Evolutionary conservation across 306 rosid genomes (phyloP), one percentile per base, ranked within the genome.

Genomic region (Dryas octopetala): DNA sequence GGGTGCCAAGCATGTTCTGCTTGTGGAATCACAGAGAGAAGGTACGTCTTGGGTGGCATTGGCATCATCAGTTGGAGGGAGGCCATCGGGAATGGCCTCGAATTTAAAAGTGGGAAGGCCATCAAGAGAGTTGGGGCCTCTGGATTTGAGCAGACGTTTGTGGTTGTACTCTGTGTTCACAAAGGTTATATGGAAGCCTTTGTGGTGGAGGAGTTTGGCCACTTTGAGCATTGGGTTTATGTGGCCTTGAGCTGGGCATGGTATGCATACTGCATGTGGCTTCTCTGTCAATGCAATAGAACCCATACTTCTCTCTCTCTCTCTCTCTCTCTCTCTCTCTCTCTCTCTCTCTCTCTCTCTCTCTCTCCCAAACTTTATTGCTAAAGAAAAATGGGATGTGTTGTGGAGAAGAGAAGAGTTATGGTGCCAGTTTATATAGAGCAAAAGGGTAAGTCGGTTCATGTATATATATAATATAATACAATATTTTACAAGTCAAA

Each of bases 151-250:
- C 5, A 83, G 76, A 13, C 79, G 83, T 1, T 53, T 47, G 46
- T 83, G 74, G 80, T 78, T 83, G 66, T 62, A 83, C 43, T 78
- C 78, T 3, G 80, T 74, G 75, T 83, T 49, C 32, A 83, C 81
- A 8, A 78, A 79, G 50, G 87, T 79, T 23, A 79, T 64, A 17
- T 79, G 80, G 9, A 83, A 83, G 53, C 87, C 84, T 9, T 43
- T 64, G 76, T 8, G 4, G 41, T 83, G 79, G 11, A 79, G 84
- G 32, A 79, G 65, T 51, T 83, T 83, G 43, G 84, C 81, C 4
- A 83, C 13, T 23, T 71, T 71, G 0, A 79, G 52, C 86, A 79
- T 83, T 5, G 86, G 76, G 54, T 74, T 83, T 32, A 83, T 53
- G 48, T 83, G 83, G 59, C 84, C 76, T 62, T 79, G 84, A 13